Evolutionary conservation across 345 rosid species (phyloP), one percentile per base, ranked within the genome.

Genomic region (Cardamine chenopodiifolia): DNA sequence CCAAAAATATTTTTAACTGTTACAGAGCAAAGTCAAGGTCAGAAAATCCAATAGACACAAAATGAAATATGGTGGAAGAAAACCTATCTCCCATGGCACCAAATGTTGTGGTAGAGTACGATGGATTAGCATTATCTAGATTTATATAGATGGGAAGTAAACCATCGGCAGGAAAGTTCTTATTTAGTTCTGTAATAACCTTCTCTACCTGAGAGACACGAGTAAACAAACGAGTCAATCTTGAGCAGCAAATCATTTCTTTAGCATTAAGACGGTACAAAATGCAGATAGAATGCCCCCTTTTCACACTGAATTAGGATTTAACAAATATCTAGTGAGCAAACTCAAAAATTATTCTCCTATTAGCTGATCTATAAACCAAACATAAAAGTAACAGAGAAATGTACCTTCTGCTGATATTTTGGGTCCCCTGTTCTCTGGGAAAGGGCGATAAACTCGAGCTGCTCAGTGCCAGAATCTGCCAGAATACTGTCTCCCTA

Each of bases 21-120:
- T 34, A 11, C 19, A 65, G 25, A 56, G 45, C 6, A 66, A 25
- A 70, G 17, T 44, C 10, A 59, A n/a, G 49, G 26, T 58, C 39
- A 32, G 34, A 31, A 53, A 47, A 69, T 5, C 65, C 10, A 45
- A 54, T n/a, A 54, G 11, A 54, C 62, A 26, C 26, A 57, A 37
- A 14, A 20, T 29, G 29, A 66, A 4, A 59, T 60, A 6, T 32
- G 8, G 57, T 37, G 40, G 52, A 75, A 20, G n/a, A 58, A 70
- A 3, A 96, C 99, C 99, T 92, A 75, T 96, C 99, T 70, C 99
- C 98, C 99, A 92, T 96, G 66, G 99, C 98, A 80, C 99, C 99
- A 79, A 92, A 96, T 65, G 99, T 96, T 57, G 90, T 88, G 40
- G 90, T 81, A 1, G 98, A 80, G 82, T 82, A 81, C 4, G 99